These are phyloP conservation scores for Botrytis elliptica DNA, from an alignment of 2,329 filamentous ascomycete species.

Conservation along the genomic window DNA sequence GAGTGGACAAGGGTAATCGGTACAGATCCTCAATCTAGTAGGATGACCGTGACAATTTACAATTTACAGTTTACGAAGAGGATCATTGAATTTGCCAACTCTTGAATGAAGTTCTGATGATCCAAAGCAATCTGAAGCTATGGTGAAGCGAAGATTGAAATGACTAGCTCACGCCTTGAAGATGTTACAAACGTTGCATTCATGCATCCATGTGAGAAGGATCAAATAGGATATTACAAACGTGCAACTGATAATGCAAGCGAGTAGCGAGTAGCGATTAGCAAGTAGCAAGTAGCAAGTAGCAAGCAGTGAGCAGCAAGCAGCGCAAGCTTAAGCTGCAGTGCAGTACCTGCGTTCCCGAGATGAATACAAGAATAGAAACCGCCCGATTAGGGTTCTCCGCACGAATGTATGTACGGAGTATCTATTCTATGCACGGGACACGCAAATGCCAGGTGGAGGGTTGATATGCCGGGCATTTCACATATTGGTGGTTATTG, in stretches of 20 bases:
- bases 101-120: neutral
- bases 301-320: slow-evolving; percentile 3
- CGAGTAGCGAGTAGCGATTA: slow-evolving; percentile 3
- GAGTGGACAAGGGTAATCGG: neutral
- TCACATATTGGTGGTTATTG: slow-evolving; percentile 5
- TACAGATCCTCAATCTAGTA: neutral
- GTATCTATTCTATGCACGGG: slow-evolving; percentile 5
- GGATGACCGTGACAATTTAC: neutral
- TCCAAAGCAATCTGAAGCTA: neutral
- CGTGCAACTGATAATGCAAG: slow-evolving; percentile 7
- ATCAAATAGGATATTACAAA: slow-evolving; percentile 14
- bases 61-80: neutral
- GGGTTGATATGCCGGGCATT: neutral
- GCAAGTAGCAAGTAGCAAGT: neutral
- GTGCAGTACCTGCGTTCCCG: slow-evolving; percentile 18
- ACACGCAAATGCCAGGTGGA: neutral
- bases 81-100: neutral
- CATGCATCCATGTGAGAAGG: slow-evolving; percentile 8
- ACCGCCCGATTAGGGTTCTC: slow-evolving; percentile 12
- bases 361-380: slow-evolving; percentile 12
- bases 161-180: neutral
- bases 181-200: neutral
- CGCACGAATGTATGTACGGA: slow-evolving; percentile 9
- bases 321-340: slow-evolving; percentile 9
- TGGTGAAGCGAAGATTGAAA: neutral